Conservation (phyloP, 768 basidiomycete species). For the Mycena sanguinolenta region DNA sequence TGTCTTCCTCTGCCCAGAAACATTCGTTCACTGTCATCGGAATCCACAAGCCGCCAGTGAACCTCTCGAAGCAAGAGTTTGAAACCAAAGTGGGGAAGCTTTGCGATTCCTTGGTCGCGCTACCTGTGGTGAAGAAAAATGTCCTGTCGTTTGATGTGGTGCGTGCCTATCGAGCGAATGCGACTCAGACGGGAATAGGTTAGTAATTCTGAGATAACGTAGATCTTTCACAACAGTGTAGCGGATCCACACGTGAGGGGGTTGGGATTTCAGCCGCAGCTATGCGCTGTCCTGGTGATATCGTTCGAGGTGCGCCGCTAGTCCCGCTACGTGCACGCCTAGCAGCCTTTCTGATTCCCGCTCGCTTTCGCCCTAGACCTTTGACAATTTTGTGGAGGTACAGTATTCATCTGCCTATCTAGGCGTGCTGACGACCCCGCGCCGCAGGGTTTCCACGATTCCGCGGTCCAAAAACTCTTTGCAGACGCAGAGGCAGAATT, state of each 20-base stretch:
- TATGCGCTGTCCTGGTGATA: neutral
- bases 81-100: neutral
- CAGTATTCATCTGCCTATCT: neutral
- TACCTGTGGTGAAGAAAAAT: neutral
- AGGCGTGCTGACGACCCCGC: neutral
- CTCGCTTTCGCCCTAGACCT: neutral
- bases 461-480: neutral
- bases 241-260: neutral
- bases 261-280: neutral
- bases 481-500: neutral
- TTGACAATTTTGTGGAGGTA: neutral
- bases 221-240: neutral
- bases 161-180: neutral
- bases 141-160: neutral
- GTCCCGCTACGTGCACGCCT: neutral
- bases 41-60: neutral
- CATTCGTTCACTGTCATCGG: neutral
- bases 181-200: no score
- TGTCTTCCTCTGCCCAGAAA: neutral
- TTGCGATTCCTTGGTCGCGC: neutral
- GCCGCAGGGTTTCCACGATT: neutral
- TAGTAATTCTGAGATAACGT: no score
- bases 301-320: neutral
- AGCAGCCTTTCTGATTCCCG: neutral
- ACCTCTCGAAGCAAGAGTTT: neutral